Evolutionary conservation across 2,329 filamentous ascomycete species (phyloP).

Genomic region (Davidsoniella virescens): DNA sequence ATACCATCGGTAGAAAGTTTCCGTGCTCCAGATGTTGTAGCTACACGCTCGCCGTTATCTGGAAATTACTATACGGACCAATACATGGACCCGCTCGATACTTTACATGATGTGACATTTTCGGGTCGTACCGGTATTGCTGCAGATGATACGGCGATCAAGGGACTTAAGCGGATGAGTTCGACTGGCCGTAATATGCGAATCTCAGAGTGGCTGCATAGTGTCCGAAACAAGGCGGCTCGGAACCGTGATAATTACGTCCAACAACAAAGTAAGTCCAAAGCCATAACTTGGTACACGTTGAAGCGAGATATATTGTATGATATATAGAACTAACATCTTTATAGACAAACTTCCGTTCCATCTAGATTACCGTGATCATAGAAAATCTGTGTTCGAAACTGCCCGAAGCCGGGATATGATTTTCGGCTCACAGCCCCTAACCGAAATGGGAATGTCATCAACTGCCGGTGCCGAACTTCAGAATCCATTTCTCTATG

Average conservation of each 20-base stretch:
- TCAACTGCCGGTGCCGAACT: not conserved
- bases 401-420: conserved; percentile 1
- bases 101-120: no score
- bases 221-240: not conserved
- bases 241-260: not conserved
- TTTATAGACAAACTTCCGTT: no score
- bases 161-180: not conserved
- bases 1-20: not conserved
- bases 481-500: conserved; percentile 8
- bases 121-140: no score
- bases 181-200: conserved; percentile 1
- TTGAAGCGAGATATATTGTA: no score
- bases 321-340: no score
- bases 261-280: not conserved
- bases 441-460: not conserved
- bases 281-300: no score
- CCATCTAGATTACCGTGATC: no score
- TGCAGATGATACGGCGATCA: not conserved
- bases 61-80: no score
- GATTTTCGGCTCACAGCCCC: conserved; percentile 3
- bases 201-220: conserved; percentile 4
- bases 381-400: no score
- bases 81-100: no score
- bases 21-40: not conserved
- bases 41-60: not conserved